Evolutionary conservation across 495 filamentous ascomycete genomes (phyloP).

Genomic region (Lindgomyces ingoldianus): DNA sequence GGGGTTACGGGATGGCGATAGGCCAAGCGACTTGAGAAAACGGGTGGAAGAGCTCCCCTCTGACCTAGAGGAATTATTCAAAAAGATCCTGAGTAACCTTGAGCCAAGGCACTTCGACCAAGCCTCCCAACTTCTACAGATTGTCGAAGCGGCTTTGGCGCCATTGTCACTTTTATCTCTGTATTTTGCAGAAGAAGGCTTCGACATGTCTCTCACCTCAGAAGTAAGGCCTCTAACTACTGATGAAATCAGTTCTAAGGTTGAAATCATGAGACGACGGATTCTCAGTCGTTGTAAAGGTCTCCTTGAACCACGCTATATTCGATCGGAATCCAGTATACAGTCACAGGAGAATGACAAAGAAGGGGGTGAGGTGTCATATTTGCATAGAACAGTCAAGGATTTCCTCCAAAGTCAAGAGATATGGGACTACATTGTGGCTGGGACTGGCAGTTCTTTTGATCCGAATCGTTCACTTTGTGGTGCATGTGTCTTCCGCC

Average conservation of each 20-base stretch:
- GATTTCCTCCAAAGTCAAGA: not conserved
- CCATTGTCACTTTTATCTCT: not conserved
- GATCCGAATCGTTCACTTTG: not conserved
- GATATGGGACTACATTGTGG: not conserved
- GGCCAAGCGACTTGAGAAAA: not conserved
- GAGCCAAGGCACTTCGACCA: not conserved
- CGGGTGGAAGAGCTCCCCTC: constrained; percentile 9
- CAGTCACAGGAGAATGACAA: not conserved
- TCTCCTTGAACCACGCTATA: not conserved
- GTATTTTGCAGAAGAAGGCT: not conserved
- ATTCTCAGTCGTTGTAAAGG: not conserved
- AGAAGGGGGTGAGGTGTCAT: not conserved
- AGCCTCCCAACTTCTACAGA: constrained; percentile 2
- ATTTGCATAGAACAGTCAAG: not conserved
- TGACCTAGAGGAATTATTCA: constrained; percentile 10
- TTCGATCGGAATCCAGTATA: not conserved
- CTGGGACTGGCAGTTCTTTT: not conserved
- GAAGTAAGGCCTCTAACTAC: not conserved
- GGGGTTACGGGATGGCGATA: not conserved
- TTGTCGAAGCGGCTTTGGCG: constrained; percentile 22
- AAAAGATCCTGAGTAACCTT: constrained; percentile 1
- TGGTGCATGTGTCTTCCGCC: not conserved
- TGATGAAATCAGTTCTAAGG: not conserved
- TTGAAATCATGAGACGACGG: not conserved
- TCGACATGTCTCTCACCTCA: not conserved